phyloP scores from a whole-genome alignment of 129 eudicot species.

The Gnaphalium uliginosum region DNA sequence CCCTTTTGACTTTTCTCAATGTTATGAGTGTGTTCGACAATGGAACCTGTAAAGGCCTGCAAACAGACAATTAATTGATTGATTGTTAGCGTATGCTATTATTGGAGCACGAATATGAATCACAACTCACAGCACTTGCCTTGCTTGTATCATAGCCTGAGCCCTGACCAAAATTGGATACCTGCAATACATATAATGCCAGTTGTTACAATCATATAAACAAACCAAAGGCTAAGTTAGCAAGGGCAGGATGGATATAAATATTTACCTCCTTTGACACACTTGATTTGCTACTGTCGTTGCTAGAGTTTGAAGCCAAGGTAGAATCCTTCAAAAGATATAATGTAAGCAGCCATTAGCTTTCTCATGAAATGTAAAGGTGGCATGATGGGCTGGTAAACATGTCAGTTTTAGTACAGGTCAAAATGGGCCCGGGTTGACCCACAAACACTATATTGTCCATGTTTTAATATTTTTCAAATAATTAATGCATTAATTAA shows the following conservation, averaged over 20 bases:
- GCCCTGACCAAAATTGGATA: constrained; percentile 19
- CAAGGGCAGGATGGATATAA: not conserved
- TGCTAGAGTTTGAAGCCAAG: constrained; percentile 17
- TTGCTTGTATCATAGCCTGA: constrained; percentile 33
- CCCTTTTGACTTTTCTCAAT: constrained; percentile 36
- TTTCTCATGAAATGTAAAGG: not conserved
- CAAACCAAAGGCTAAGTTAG: not conserved
- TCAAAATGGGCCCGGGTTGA: not conserved
- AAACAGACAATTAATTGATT: not conserved
- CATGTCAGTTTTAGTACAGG: not conserved
- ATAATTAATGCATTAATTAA: not conserved
- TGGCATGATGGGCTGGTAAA: not conserved
- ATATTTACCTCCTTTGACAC: constrained; percentile 27
- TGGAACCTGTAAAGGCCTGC: constrained; percentile 81
- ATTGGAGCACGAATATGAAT: not conserved
- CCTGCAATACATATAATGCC: constrained; percentile 26
- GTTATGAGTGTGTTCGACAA: constrained; percentile 62
- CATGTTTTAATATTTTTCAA: not conserved
- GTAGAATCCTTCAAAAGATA: constrained; percentile 12
- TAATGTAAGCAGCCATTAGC: constrained; percentile 12
- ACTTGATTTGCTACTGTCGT: constrained; percentile 15
- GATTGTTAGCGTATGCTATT: not conserved
- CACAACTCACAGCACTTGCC: constrained; percentile 37
- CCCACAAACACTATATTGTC: not conserved
- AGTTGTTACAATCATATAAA: not conserved